phyloP scores from a whole-genome alignment of 345 rosid genomes.

The Murraya paniculata region DNA sequence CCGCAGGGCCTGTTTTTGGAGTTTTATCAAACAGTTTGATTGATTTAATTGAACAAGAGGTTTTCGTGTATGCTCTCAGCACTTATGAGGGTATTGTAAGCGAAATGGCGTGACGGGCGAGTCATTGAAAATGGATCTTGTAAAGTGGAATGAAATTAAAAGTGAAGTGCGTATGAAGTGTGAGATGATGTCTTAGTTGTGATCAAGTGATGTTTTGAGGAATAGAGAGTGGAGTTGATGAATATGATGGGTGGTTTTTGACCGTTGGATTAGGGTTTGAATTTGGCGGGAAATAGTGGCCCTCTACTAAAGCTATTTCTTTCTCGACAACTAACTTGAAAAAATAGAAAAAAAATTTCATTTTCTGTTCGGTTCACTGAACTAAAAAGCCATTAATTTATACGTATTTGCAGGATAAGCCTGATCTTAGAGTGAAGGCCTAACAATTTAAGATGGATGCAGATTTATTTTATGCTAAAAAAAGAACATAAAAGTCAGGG shows the following conservation, averaged over 20 bases:
- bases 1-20: background rate
- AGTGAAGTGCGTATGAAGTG: slow-evolving; percentile 20
- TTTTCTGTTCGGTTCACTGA: no score
- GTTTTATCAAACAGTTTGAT: slow-evolving; percentile 20
- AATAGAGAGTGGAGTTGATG: slow-evolving; percentile 28
- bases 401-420: no score
- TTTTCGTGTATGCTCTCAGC: slow-evolving; percentile 17
- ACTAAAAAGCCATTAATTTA: no score
- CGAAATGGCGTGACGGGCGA: slow-evolving; percentile 16
- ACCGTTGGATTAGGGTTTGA: slow-evolving; percentile 19
- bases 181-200: no score
- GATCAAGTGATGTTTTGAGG: slow-evolving; percentile 23
- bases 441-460: no score
- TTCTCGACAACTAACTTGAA: no score
- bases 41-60: slow-evolving; percentile 18
- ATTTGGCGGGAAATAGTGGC: slow-evolving; percentile 25
- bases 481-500: no score
- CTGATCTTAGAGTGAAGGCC: no score
- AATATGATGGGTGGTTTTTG: slow-evolving; percentile 18
- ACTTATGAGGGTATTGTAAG: slow-evolving; percentile 27
- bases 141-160: slow-evolving; percentile 19
- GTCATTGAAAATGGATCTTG: slow-evolving; percentile 16
- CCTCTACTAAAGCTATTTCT: background rate
- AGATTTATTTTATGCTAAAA: no score
- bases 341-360: no score